These are phyloP conservation scores for Elaeis oleifera DNA, from an alignment of 202 grass and related monocot species.

Conservation along the genomic window DNA sequence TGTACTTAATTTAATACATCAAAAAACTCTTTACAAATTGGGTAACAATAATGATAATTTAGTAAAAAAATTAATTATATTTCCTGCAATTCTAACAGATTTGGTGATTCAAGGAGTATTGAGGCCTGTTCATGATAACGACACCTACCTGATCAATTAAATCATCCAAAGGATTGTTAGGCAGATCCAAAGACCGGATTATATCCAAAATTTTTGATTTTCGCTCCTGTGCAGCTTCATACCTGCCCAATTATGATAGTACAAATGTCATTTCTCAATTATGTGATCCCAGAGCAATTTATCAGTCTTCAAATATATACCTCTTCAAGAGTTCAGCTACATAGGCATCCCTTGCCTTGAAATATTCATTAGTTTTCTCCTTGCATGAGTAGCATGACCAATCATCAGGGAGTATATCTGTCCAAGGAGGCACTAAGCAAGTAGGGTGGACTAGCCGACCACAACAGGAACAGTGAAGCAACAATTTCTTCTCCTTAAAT, in stretches of 20 bases:
- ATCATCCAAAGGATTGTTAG: constrained; percentile 98
- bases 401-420: constrained; percentile 64
- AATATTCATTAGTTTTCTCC: constrained; percentile 66
- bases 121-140: neutral
- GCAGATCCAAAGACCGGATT: constrained; percentile 88
- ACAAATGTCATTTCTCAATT: constrained; percentile 26
- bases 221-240: constrained; percentile 55
- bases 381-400: constrained; percentile 94
- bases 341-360: constrained; percentile 60
- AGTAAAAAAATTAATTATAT: no score
- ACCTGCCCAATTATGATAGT: constrained; percentile 41
- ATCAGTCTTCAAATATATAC: constrained; percentile 22
- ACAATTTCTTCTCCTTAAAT: constrained; percentile 65
- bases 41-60: no score
- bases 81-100: no score
- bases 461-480: constrained; percentile 96
- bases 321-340: constrained; percentile 79
- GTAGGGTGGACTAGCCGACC: constrained; percentile 72
- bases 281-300: constrained; percentile 14
- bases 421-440: constrained; percentile 93
- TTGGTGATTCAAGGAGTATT: no score
- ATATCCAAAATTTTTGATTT: constrained; percentile 75
- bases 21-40: no score
- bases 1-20: no score
- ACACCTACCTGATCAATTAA: constrained; percentile 90